Evolutionary conservation across 2,329 filamentous ascomycete species (phyloP).

Genomic region (Colletotrichum theobromicola): DNA sequence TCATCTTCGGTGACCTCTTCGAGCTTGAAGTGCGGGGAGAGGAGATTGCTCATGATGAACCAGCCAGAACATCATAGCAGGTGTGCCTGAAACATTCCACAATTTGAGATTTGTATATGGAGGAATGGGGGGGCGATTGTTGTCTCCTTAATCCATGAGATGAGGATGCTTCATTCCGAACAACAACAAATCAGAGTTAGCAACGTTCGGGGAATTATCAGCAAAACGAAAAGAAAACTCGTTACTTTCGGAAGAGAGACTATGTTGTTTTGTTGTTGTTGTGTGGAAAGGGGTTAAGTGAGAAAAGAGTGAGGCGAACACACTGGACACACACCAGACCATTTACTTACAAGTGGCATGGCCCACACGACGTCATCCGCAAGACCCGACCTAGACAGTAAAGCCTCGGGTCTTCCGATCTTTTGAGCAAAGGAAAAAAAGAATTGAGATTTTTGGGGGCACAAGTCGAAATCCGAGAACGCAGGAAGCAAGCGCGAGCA

Average conservation of each 20-base stretch:
- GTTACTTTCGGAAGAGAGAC: background rate
- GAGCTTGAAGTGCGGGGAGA: conserved; percentile 23
- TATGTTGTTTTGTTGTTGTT: background rate
- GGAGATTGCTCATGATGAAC: conserved; percentile 17
- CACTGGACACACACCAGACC: background rate
- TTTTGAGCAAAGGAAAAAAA: background rate
- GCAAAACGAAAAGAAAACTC: background rate
- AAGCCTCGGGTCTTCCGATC: background rate
- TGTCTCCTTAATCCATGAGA: background rate
- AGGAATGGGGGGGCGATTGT: too few species aligned
- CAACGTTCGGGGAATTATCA: background rate
- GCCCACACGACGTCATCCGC: conserved; percentile 2
- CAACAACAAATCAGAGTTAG: background rate
- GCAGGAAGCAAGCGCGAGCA: background rate
- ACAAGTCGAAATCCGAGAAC: background rate
- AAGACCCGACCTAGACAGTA: background rate
- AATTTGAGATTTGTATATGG: background rate
- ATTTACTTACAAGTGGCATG: background rate
- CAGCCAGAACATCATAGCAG: conserved; percentile 12
- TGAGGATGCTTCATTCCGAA: background rate
- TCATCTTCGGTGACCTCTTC: conserved; percentile 27
- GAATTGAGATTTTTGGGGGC: background rate
- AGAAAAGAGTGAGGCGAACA: background rate
- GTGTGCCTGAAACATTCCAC: background rate
- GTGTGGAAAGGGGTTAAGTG: background rate